Conservation (phyloP, 2,329 filamentous ascomycete species). For the Sporothrix sp. region DNA sequence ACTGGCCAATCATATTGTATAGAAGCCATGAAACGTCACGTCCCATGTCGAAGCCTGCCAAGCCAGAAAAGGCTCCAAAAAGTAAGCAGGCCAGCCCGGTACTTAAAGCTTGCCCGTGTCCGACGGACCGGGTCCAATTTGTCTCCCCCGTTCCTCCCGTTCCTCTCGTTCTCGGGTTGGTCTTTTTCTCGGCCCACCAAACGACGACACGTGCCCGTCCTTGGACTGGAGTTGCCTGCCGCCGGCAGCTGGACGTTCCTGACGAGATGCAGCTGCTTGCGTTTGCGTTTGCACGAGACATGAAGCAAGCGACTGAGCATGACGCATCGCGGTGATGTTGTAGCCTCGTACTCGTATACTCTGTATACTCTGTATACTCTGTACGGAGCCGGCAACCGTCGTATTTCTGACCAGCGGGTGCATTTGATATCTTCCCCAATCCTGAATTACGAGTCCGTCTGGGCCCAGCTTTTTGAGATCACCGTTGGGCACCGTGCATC, state of each 20-base stretch:
- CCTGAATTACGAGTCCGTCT: too few species aligned
- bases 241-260: neutral
- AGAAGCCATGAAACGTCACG: neutral
- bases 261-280: too few species aligned
- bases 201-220: neutral
- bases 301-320: too few species aligned
- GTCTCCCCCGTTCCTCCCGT: neutral
- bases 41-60: neutral
- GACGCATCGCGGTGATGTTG: too few species aligned
- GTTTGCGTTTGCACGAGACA: too few species aligned
- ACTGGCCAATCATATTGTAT: neutral
- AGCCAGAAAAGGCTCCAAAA: neutral
- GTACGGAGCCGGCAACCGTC: too few species aligned
- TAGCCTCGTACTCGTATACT: too few species aligned
- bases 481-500: too few species aligned
- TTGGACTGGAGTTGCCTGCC: neutral
- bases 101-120: conserved; percentile 7
- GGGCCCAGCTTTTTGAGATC: too few species aligned
- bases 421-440: too few species aligned
- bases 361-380: too few species aligned
- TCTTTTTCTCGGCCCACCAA: neutral
- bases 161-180: neutral
- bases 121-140: neutral
- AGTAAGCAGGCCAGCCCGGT: conserved; percentile 5
- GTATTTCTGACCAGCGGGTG: too few species aligned